Percentiles rank a stretch among this genome's conserved stretches.
Conservation (phyloP, 75 land plant species). For the Larix kaempferi region DNA sequence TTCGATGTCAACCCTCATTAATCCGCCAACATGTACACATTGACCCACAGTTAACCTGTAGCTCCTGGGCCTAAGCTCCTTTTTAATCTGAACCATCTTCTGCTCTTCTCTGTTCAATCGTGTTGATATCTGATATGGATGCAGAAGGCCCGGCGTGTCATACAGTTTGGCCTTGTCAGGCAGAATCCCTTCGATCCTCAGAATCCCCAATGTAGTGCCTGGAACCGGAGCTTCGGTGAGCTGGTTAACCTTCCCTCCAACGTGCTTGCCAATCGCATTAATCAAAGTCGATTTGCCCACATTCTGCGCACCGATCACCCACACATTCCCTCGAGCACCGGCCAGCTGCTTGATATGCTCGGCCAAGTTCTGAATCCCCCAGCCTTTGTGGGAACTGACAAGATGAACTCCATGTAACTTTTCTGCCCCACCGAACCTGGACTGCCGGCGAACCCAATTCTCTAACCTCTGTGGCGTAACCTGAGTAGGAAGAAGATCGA, state of each 20-base stretch:
- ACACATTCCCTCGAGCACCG: conserved; percentile 80
- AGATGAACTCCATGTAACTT: conserved; percentile 70
- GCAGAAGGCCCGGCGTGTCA: conserved; percentile 91
- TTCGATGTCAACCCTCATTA: conserved; percentile 72
- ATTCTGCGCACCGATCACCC: conserved; percentile 96
- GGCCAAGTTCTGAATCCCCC: conserved; percentile 75
- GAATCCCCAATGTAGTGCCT: conserved; percentile 88
- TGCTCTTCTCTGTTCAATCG: conserved; percentile 83
- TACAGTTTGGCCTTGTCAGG: conserved; percentile 67
- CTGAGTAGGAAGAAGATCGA: conserved; percentile 74
- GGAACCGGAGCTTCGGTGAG: conserved; percentile 95
- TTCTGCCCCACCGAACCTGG: conserved; percentile 60
- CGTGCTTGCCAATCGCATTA: conserved; percentile 69
- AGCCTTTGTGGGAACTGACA: conserved; percentile 73
- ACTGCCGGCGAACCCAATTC: conserved; percentile 74
- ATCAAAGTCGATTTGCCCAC: conserved; percentile 96
- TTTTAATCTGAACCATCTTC: conserved; percentile 71
- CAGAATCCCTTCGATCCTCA: conserved; percentile 73
- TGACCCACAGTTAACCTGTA: conserved; percentile 86
- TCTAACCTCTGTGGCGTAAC: conserved; percentile 67
- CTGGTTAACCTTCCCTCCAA: conserved; percentile 38
- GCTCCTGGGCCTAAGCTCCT: conserved; percentile 85
- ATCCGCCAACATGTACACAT: conserved; percentile 84
- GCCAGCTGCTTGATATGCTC: conserved; percentile 62
- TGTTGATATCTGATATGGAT: conserved; percentile 81